A percentile compares a stretch with the other conserved stretches of the same genome.
These are phyloP conservation scores for Posidonia oceanica DNA, from an alignment of 116 monocot species.

Conservation along the genomic window DNA sequence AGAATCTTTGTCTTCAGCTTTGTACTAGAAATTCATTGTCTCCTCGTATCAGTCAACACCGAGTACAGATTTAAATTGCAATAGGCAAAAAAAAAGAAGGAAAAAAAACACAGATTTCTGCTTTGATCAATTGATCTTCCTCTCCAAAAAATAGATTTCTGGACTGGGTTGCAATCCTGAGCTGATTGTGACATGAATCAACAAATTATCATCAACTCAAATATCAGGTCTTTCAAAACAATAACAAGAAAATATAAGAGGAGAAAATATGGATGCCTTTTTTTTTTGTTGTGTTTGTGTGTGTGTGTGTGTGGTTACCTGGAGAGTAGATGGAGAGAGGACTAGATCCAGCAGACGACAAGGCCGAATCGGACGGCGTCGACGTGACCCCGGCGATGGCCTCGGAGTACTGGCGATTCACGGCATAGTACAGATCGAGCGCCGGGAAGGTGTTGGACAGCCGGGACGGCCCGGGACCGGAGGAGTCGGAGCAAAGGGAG, in stretches of 20 bases:
- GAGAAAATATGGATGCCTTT: not conserved
- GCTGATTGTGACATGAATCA: not conserved
- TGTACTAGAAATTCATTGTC: too few species aligned
- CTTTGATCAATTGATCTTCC: too few species aligned
- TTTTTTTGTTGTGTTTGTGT: too few species aligned
- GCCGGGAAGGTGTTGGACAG: conserved; percentile 19
- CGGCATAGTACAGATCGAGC: conserved; percentile 26
- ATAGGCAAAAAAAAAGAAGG: too few species aligned
- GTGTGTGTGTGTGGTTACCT: conserved; percentile 2
- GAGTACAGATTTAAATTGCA: too few species aligned
- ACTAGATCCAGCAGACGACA: conserved; percentile 6
- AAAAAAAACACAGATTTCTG: too few species aligned
- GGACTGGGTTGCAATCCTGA: too few species aligned
- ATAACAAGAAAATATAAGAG: not conserved
- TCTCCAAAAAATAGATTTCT: too few species aligned
- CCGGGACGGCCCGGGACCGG: not conserved
- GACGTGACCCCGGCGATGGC: not conserved
- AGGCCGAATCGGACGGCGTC: conserved; percentile 4
- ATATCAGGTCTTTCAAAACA: not conserved
- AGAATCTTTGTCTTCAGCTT: too few species aligned
- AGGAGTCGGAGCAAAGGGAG: conserved; percentile 2
- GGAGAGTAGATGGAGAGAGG: conserved; percentile 19
- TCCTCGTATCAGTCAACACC: too few species aligned
- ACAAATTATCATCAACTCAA: not conserved
- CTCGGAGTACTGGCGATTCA: conserved; percentile 12